These are phyloP conservation scores for Clonostachys rhizophaga DNA, from an alignment of 2,329 filamentous ascomycete genomes.

Conservation along the genomic window DNA sequence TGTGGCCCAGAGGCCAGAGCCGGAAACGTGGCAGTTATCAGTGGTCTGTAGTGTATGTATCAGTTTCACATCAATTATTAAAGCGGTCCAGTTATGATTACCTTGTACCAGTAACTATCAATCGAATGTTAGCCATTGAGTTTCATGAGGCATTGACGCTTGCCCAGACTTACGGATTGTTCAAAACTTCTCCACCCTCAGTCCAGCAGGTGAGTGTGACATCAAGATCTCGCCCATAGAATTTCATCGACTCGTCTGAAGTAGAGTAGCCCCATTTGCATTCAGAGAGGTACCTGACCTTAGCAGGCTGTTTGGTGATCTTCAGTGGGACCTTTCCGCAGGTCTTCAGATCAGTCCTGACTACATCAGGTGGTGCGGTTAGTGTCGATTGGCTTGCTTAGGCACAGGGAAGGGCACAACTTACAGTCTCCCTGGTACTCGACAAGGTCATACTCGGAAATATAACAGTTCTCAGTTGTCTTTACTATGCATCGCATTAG, in stretches of 20 bases:
- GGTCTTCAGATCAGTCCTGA: not conserved
- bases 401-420: not conserved
- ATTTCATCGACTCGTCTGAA: not conserved
- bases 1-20: slow-evolving; percentile 1
- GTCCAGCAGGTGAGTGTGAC: slow-evolving; percentile 3
- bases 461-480: not conserved
- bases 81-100: not conserved
- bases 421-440: slow-evolving; percentile 3
- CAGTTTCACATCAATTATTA: too few relatives aligned
- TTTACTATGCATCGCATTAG: not conserved
- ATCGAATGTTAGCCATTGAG: too few relatives aligned
- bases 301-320: slow-evolving; percentile 1
- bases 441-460: slow-evolving; percentile 3
- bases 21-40: slow-evolving; percentile 3
- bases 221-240: slow-evolving; percentile 3
- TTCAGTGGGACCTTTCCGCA: slow-evolving; percentile 1
- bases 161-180: slow-evolving; percentile 1
- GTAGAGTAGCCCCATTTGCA: slow-evolving; percentile 3
- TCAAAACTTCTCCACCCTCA: not conserved
- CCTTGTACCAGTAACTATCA: slow-evolving; percentile 4
- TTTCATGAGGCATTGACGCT: too few relatives aligned
- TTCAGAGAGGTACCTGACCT: slow-evolving; percentile 2
- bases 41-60: not conserved
- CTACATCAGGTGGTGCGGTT: not conserved
- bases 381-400: too few relatives aligned